Base-by-base conservation (phyloP, 2,329 filamentous ascomycete species). In the Scytalidium lignicola region DNA sequence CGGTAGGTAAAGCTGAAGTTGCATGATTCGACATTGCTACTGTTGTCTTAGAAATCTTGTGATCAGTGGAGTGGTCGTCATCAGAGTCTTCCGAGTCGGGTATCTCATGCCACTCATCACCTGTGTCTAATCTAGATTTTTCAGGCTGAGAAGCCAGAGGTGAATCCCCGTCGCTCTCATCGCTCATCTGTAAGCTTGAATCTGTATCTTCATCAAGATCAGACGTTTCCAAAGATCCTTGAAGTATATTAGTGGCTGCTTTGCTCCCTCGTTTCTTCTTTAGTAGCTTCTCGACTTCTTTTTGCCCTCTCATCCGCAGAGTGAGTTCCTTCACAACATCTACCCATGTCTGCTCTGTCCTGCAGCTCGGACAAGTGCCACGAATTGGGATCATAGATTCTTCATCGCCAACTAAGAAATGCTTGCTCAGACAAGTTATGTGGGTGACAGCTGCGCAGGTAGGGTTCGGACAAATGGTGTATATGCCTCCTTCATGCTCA, bases 301-400 rank as follows among this genome's bases (percentile, higher is more conserved):
- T 85, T 48, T 76, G 67, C 1, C 86, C 90, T 20, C 88, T 78
- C 29, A 80, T 72, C 26, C 92, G 78, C 44, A 96, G 69, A 45
- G 79, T 93, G 58, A 95, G 68, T 63, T 95, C 91, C 62, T 83
- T 91, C 71, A 95, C 86, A 69, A 96, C 80, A 43, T 86, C 79
- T 0, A 75, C 73, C 92, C 92, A 97, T 45, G 74, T 65, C 2
- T 90, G 69, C 3, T 72, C 66, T 0, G 73, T 72, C 1, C 74
- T 68, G 62, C 92, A 97, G 18, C 70, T 70, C 0, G 89, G 89
- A 68, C 92, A 97, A 2, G 60, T 66, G 2, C 90, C 90, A 28
- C 74, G 63, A 1, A 79, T 72, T 0, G 92, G 92, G 1, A 95
- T 62, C 1, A 95, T 47, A 12, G 62, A 56, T 0, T 63, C 59